Evolutionary conservation across 73 alveolate genomes (phyloP), one percentile per base, ranked within the genome.

Genomic region (Paramecium sexaurelia): DNA sequence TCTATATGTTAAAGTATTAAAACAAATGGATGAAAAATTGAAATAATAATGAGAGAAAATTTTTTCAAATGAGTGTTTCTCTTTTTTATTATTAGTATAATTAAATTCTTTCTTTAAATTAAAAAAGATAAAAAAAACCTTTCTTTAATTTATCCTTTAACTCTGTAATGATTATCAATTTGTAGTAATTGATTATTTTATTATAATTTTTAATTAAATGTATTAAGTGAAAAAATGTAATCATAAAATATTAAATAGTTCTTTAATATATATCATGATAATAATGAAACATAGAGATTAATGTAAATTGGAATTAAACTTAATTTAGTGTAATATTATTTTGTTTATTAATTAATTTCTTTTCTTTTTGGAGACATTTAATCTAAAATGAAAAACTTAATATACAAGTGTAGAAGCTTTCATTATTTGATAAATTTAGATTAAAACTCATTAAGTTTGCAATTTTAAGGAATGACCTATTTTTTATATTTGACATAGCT

Each of bases 11-110:
- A 78, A 78, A 40, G 90, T 78, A 8, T 33, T 78, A 41, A 78
- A 78, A 78, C 20, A 78, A 78, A 78, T 78, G 90, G 90, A 78
- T 78, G 90, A 78, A 37, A 78, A 78, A 13, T 9, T 78, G 0
- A 40, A 78, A 78, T 9, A 19, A 22, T 29, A 78, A 41, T 78
- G 87, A 73, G 15, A 73, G 32, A 17, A 51, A 6, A 10, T 43
- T 51, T 51, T 51, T 51, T 51, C 10, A 51, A 17, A 17, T 51
- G 67, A 51, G 22, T 51, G 17, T 51, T 17, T 51, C 67, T 51
- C 67, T 29, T 51, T 51, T 4, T 17, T 51, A 17, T 3, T 35
- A 4, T 35, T 35, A 35, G 2, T 35, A 4, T 35, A 35, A 35
- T 35, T 35, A n/a, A n/a, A n/a, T n/a, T n/a, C n/a, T n/a, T n/a